Base-by-base conservation (phyloP, 2,329 filamentous ascomycete species). In the Esteya vermicola region DNA sequence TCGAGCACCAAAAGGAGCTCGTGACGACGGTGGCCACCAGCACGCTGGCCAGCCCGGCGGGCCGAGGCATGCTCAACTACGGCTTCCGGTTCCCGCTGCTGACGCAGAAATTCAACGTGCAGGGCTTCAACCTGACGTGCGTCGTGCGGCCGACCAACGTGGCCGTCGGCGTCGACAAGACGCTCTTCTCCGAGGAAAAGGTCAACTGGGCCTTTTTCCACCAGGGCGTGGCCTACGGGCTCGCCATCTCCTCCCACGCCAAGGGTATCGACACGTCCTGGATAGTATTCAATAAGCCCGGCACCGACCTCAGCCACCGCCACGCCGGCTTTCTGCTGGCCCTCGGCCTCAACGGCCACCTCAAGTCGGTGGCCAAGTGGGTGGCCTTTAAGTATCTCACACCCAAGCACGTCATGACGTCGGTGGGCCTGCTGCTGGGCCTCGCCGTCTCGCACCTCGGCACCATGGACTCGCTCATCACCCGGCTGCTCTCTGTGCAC, bases 131-230 rank as follows among this genome's bases (percentile, higher is more conserved):
- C 47, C 70, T 94, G 27, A 85, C 84, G 39, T 95, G 88, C 53
- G 68, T 91, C 9, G 88, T 98, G 65, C 91, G 86, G 54, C 91
- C 93, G 3, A 79, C 82, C 45, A 91, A 93, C 47, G 86, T 86
- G 27, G 93, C 85, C 3, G 82, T 98, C 23, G 88, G 85, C n/a
- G 86, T 91, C 7, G 91, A 98, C 54, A 85, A 89, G 51, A 69
- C 72, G 6, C 67, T 81, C 3, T 93, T 93, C 52, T 89, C 84
- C 0, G 91, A 98, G 60, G 91, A 98, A 51, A 96, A 93, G 58
- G 85, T 94, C 31, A 89, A 85, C 54, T 98, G 91, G 91, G 88
- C 89, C 1, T 98, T 95, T 60, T 98, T 98, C 60, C 91, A 98
- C 56, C 85, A 93, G 43, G 91, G 91, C 7, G 89, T 93, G 23